These are phyloP conservation scores for Fagus crenata DNA, from an alignment of 306 rosid species.

Conservation along the genomic window DNA sequence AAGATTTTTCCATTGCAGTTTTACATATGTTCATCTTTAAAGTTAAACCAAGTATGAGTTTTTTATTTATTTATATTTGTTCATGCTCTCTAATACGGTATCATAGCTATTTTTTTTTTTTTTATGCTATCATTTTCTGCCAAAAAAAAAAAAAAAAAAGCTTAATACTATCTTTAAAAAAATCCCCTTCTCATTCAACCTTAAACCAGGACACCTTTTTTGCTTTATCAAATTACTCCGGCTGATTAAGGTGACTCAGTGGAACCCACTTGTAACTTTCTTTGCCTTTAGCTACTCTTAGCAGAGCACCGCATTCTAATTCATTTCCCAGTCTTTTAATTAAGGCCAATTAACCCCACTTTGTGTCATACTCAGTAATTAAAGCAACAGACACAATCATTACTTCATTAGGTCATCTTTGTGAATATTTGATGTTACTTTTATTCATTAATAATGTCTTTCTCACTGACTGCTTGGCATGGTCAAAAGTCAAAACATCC, in stretches of 20 bases:
- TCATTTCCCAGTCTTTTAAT: background rate
- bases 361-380: slow-evolving; percentile 1
- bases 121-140: too few species aligned
- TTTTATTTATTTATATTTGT: too few species aligned
- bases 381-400: slow-evolving; percentile 30
- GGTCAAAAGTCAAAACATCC: background rate
- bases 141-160: too few species aligned
- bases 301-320: background rate
- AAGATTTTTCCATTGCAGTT: too few species aligned
- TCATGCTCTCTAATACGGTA: too few species aligned
- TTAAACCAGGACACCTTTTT: background rate
- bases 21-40: too few species aligned
- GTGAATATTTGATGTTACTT: background rate
- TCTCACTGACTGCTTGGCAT: background rate
- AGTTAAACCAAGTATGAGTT: too few species aligned
- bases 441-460: background rate
- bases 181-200: background rate
- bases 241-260: background rate
- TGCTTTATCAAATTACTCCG: background rate
- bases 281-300: background rate
- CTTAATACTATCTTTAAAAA: too few species aligned
- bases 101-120: too few species aligned
- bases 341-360: background rate
- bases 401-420: slow-evolving; percentile 1
- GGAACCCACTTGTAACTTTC: slow-evolving; percentile 5